A percentile compares a stretch with the other conserved stretches of the same genome.
Evolutionary conservation across 768 basidiomycete species (phyloP).

Genomic region (Lentinula detonsa): DNA sequence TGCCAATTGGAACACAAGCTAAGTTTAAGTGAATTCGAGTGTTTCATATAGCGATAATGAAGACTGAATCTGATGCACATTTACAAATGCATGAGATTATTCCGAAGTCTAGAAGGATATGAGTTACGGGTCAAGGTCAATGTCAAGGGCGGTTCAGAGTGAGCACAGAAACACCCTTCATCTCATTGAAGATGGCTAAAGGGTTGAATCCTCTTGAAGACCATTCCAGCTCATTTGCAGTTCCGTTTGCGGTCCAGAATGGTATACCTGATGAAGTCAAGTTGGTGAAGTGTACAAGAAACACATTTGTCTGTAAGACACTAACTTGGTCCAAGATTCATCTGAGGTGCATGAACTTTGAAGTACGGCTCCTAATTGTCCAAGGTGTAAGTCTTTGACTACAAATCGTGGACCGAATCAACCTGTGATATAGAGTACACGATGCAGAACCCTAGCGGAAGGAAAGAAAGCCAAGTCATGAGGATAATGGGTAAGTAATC

Average conservation of each 20-base stretch:
- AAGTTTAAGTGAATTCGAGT: neutral
- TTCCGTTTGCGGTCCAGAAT: conserved; percentile 68
- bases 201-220: conserved; percentile 69
- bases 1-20: conserved; percentile 65
- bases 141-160: neutral
- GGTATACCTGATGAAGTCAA: conserved; percentile 47
- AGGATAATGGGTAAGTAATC: neutral
- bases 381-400: neutral
- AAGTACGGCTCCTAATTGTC: conserved; percentile 42
- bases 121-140: neutral
- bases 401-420: neutral
- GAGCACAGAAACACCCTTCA: conserved; percentile 47
- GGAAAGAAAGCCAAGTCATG: conserved; percentile 7
- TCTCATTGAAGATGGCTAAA: conserved; percentile 57
- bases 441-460: conserved; percentile 45
- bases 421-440: conserved; percentile 54
- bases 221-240: conserved; percentile 64
- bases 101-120: conserved; percentile 29
- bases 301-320: conserved; percentile 7
- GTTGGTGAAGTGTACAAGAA: neutral
- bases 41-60: neutral
- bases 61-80: conserved; percentile 58
- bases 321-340: conserved; percentile 80
- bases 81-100: conserved; percentile 58
- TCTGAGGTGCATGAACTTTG: conserved; percentile 76